Evolutionary conservation across 2,329 filamentous ascomycete species (phyloP), one percentile per base, ranked within the genome.

Genomic region (Lomentospora prolificans): DNA sequence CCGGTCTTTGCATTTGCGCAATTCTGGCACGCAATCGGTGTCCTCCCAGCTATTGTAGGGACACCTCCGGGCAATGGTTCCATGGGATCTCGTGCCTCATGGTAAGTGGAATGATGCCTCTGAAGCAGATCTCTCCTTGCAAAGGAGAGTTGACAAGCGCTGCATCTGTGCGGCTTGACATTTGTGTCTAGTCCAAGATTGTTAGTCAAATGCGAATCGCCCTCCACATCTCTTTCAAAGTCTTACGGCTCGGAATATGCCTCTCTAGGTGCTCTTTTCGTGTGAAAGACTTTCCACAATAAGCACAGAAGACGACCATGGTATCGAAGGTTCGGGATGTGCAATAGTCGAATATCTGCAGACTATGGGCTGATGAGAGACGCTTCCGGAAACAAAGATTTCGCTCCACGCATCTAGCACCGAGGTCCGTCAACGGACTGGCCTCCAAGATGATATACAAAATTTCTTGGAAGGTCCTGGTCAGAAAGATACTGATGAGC

Each of bases 191-290:
- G 22, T 4, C 9, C 10, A 48, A 17, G 33, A 17, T 14, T 24
- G 50, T 52, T 22, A 56, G 25, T 46, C 14, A 25, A n/a, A n/a
- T n/a, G n/a, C n/a, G n/a, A n/a, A n/a, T n/a, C n/a, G n/a, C n/a
- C n/a, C n/a, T n/a, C n/a, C n/a, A n/a, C n/a, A n/a, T n/a, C n/a
- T n/a, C n/a, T n/a, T n/a, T n/a, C n/a, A 24, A 31, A 33, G 31
- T 66, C 76, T 67, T 63, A 80, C 77, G 77, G 55, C 64, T 75
- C 8, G 76, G 75, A 41, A 80, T 72, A 58, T 80, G 77, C 59
- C 77, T 72, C 60, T 80, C 77, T n/a, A 80, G 65, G 62, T 80
- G 77, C 60, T 80, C 77, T 63, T 80, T 80, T 61, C 77, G 71
- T 52, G 75, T 79, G 64, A 80, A 80, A 61, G 67, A 69, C 66